A percentile compares a stretch with the other conserved stretches of the same genome.
These are phyloP conservation scores for Suillus plorans DNA, from an alignment of 768 basidiomycete genomes.

Conservation along the genomic window DNA sequence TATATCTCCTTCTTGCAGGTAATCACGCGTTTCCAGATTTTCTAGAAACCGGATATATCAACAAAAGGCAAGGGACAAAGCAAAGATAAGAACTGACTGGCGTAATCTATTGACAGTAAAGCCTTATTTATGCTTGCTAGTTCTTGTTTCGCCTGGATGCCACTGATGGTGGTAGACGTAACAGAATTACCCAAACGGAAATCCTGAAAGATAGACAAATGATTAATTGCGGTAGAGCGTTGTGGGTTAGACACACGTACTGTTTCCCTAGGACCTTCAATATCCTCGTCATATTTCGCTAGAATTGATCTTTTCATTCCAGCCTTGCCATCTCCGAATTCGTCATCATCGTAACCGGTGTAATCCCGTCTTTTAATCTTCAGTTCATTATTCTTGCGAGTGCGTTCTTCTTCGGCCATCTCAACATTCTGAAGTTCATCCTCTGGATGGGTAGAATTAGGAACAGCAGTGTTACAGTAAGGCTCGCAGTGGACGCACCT, in stretches of 20 bases:
- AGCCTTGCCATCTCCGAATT: slow-evolving; percentile 72
- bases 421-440: slow-evolving; percentile 97
- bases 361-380: slow-evolving; percentile 91
- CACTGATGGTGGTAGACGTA: slow-evolving; percentile 36
- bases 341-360: slow-evolving; percentile 95
- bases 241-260: slow-evolving; percentile 39
- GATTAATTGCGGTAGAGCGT: background rate
- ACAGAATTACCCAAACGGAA: slow-evolving; percentile 80
- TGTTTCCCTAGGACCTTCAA: slow-evolving; percentile 71
- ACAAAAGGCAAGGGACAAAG: background rate
- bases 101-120: slow-evolving; percentile 83
- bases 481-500: slow-evolving; percentile 45
- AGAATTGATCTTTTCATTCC: slow-evolving; percentile 84
- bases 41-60: slow-evolving; percentile 43
- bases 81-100: slow-evolving; percentile 56
- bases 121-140: slow-evolving; percentile 73
- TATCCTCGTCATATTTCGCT: slow-evolving; percentile 91
- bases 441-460: slow-evolving; percentile 51
- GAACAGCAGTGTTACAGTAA: background rate
- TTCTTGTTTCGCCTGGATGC: slow-evolving; percentile 45
- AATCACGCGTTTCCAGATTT: slow-evolving; percentile 84
- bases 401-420: slow-evolving; percentile 85
- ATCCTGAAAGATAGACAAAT: slow-evolving; percentile 48
- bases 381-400: slow-evolving; percentile 74
- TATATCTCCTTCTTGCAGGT: slow-evolving; percentile 85